Base-by-base conservation (phyloP, 768 basidiomycete species). In the Lactarius vividus region DNA sequence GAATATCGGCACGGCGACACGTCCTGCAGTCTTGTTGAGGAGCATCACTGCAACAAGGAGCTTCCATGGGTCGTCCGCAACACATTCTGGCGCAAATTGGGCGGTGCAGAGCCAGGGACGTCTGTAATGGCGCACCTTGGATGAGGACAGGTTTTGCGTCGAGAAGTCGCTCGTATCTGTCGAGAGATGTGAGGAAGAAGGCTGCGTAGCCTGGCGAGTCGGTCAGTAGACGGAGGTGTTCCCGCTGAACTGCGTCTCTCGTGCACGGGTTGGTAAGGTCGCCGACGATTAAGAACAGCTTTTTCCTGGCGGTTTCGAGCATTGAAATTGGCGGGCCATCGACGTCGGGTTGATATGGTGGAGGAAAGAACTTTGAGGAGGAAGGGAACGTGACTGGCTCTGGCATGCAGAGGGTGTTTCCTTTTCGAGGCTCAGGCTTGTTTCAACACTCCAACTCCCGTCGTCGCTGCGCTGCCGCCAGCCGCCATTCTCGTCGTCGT, bases 1-100 rank as follows among this genome's bases (percentile, higher is more conserved):
- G 71, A 90, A 89, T 16, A 87, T 78, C 3, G 90, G 91, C 37
- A 89, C 80, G 10, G 88, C 87, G 16, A 80, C 75, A 70, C 81
- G 82, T 16, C 86, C 89, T 0, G 83, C 75, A 0, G 91, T 90
- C 72, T 87, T 86, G 71, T 92, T 92, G 23, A 92, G 81, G 6
- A 92, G 77, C 40, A 82, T 85, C 7, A 84, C 84, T 1, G 85
- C 87, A 23, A 91, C 79, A 8, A 92, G 77, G 40, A 92, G 73
- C 73, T 85, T 88, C 88, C 89, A 91, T 7, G 87, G 86, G 69
- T 86, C 80, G 23, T 81, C 73, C 0, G 81, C 78, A 28, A 89
- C 76, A 54, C 71, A 72, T 71, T 87, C 85, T 88, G 62, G 28
- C 23, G 39, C 18, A 57, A 16, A n/a, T n/a, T 9, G 29, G 10